Base-by-base conservation (phyloP, 176 grass and related monocot species). In the Melocanna baccifera region DNA sequence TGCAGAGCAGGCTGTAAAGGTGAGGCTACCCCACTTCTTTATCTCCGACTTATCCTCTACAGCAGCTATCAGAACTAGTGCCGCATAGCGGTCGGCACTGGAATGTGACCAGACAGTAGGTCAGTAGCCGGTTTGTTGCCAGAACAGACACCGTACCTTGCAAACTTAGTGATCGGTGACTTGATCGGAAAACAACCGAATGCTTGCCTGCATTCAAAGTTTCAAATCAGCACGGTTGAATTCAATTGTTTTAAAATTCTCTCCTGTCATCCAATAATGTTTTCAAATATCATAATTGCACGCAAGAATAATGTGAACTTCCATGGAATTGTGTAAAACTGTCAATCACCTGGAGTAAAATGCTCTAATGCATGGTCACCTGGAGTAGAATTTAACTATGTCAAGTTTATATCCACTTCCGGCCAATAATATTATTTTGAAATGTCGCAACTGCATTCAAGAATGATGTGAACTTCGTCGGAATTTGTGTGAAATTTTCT, bases 1-100 rank as follows among this genome's bases (percentile, higher is more conserved):
- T 3, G 96, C 91, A 16, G 93, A 98, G 87, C 96, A 98, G 61
- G 89, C 95, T 12, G 91, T 95, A 72, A 98, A 91, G 91, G 95
- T 98, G 85, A 67, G 46, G 46, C 16, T 7, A 3, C 26, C 39
- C 48, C 7, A 36, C 64, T 82, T 76, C 14, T 59, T 40, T 39
- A 69, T 76, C 19, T 69, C 62, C 1, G 4, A 36, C 32, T 9
- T 71, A 36, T 4, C 56, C n/a, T 23, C 18, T 67, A 18, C n/a
- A 50, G 3, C 7, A 73, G 10, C 22, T 28, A 18, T 64, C 41
- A 82, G 39, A 22, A 43, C 25, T 72, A 46, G 34, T 45, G 2
- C 10, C 9, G 19, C 39, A 47, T 59, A 71, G 23, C 34, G 18
- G 0, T 1, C 14, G 2, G 25, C 25, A 72, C 13, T 29, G 26